Evolutionary conservation across 352 stramenopile species (phyloP).

Genomic region (Phytopythium aichiense): DNA sequence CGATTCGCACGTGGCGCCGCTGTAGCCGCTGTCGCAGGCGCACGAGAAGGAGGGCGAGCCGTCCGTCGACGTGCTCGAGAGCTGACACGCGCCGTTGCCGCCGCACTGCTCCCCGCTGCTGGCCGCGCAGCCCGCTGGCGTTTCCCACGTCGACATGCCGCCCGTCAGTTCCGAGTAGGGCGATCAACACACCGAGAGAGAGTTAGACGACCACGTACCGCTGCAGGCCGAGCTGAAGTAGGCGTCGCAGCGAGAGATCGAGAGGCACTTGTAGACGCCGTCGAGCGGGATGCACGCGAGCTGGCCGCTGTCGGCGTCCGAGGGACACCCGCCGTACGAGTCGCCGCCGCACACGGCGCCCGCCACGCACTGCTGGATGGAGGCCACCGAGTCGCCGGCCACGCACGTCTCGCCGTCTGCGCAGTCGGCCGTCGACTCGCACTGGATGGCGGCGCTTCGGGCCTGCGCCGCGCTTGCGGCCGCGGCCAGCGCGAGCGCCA

Average conservation of each 20-base stretch:
- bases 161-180: background rate
- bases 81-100: conserved; percentile 54
- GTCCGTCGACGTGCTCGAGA: conserved; percentile 13
- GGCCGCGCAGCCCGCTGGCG: conserved; percentile 27
- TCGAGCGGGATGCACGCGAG: conserved; percentile 61
- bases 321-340: conserved; percentile 49
- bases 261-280: conserved; percentile 80
- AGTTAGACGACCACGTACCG: conserved; percentile 20
- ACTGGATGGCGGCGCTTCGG: conserved; percentile 42
- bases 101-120: conserved; percentile 58
- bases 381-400: conserved; percentile 50
- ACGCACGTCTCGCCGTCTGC: conserved; percentile 60
- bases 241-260: conserved; percentile 64
- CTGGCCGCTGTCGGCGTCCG: conserved; percentile 49
- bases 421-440: conserved; percentile 58
- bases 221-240: conserved; percentile 63
- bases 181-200: background rate
- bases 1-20: conserved; percentile 47
- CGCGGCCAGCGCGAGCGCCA: conserved; percentile 11
- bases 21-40: conserved; percentile 63
- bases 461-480: conserved; percentile 4
- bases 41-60: conserved; percentile 49
- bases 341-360: conserved; percentile 49
- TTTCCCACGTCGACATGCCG: background rate
- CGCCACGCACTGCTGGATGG: conserved; percentile 69